A percentile compares a stretch with the other conserved stretches of the same genome.
Conservation (phyloP, 345 rosid species). For the Cardiospermum halicacabum region DNA sequence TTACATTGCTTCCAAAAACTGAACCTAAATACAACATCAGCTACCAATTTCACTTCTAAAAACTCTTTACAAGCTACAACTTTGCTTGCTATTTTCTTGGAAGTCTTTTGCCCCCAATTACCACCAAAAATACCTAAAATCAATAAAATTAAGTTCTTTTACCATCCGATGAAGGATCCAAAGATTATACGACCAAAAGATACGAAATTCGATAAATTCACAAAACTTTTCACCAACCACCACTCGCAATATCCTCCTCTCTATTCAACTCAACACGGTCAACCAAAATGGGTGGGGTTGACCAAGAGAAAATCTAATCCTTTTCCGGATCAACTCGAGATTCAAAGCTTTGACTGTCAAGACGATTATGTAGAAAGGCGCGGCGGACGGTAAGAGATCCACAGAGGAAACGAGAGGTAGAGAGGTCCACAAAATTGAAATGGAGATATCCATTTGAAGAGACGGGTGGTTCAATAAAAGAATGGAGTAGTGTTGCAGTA, state of each 20-base stretch:
- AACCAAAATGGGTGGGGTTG: conserved; percentile 10
- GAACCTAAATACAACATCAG: not conserved
- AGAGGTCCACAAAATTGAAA: conserved; percentile 65
- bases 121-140: not conserved
- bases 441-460: conserved; percentile 69
- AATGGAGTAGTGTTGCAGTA: conserved; percentile 11
- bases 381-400: conserved; percentile 84
- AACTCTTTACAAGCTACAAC: not conserved
- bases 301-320: conserved; percentile 26
- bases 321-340: conserved; percentile 38
- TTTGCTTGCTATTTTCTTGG: not conserved
- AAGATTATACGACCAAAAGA: conserved; percentile 72
- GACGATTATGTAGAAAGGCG: conserved; percentile 52
- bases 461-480: conserved; percentile 25
- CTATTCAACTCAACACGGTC: conserved; percentile 23
- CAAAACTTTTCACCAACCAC: conserved; percentile 42
- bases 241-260: conserved; percentile 14
- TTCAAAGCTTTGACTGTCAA: conserved; percentile 52
- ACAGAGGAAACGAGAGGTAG: conserved; percentile 69
- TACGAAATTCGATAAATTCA: conserved; percentile 75
- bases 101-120: not conserved
- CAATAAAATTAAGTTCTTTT: not conserved
- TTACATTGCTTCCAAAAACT: not conserved
- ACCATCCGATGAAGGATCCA: conserved; percentile 93
- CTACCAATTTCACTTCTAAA: not conserved